Percentiles rank a stretch among this genome's conserved stretches.
phyloP scores from a whole-genome alignment of 495 filamentous ascomycete genomes.

The Neurospora sp. region DNA sequence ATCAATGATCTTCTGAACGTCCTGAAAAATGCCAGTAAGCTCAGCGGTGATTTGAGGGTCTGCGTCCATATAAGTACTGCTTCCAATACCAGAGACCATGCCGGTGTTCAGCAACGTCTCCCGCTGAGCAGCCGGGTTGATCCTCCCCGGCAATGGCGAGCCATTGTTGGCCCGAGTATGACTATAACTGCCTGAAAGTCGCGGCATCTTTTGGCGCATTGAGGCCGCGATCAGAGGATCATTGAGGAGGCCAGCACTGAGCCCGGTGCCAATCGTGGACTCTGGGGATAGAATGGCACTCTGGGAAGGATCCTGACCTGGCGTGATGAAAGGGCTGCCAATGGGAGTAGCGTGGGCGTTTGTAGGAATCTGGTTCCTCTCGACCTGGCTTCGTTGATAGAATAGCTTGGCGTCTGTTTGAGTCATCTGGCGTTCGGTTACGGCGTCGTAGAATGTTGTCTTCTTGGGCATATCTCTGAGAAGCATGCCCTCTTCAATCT shows the following conservation, averaged over 20 bases:
- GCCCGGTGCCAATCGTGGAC: neutral
- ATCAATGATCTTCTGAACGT: constrained; percentile 74
- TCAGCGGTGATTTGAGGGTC: constrained; percentile 71
- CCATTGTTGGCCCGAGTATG: constrained; percentile 4
- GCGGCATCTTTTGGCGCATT: neutral
- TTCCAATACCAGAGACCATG: constrained; percentile 20
- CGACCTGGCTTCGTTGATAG: constrained; percentile 79
- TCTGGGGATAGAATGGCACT: constrained; percentile 10
- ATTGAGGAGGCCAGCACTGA: constrained; percentile 6
- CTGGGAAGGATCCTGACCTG: constrained; percentile 13
- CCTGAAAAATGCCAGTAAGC: constrained; percentile 72
- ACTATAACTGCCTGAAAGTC: constrained; percentile 7
- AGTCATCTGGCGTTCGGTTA: constrained; percentile 82
- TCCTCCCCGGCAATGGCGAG: constrained; percentile 21
- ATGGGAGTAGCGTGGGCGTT: constrained; percentile 35
- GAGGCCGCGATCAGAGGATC: neutral
- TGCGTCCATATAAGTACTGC: constrained; percentile 40
- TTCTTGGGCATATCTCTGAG: constrained; percentile 65
- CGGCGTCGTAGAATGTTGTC: constrained; percentile 76
- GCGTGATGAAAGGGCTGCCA: constrained; percentile 40
- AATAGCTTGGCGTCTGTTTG: constrained; percentile 90
- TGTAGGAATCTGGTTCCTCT: constrained; percentile 40
- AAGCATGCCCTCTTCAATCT: constrained; percentile 50
- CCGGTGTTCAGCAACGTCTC: constrained; percentile 20
- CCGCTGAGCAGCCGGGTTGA: constrained; percentile 16